Evolutionary conservation across 768 basidiomycete genomes (phyloP).

Genomic region (Trametes elegans): DNA sequence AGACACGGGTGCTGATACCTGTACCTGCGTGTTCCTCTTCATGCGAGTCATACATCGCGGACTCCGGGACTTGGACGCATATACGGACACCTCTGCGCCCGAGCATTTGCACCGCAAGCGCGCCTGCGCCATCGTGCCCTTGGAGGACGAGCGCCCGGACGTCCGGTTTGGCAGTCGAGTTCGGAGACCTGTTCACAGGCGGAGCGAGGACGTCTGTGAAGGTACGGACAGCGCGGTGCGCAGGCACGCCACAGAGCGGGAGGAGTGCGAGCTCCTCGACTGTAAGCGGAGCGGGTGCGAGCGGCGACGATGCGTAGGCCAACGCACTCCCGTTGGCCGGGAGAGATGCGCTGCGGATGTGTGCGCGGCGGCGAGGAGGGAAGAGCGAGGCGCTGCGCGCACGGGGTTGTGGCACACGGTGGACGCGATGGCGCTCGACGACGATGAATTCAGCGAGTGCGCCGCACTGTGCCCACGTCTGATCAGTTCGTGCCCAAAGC

Average conservation of each 20-base stretch:
- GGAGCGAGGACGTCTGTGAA: conserved; percentile 49
- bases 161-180: conserved; percentile 20
- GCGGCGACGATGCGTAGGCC: conserved; percentile 19
- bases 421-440: conserved; percentile 74
- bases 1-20: neutral
- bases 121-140: conserved; percentile 74
- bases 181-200: conserved; percentile 1
- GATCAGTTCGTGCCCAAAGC: conserved; percentile 14
- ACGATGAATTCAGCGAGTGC: conserved; percentile 88
- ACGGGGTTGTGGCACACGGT: conserved; percentile 59
- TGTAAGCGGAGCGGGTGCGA: conserved; percentile 33
- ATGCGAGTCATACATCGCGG: conserved; percentile 31
- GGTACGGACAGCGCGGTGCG: conserved; percentile 77
- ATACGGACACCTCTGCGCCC: conserved; percentile 67
- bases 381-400: conserved; percentile 32
- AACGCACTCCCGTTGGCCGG: conserved; percentile 18
- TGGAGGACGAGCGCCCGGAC: conserved; percentile 57
- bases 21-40: conserved; percentile 5
- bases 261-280: conserved; percentile 79
- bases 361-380: conserved; percentile 26
- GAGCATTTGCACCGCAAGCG: conserved; percentile 78
- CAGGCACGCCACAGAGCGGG: conserved; percentile 76
- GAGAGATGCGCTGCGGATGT: conserved; percentile 26
- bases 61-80: conserved; percentile 61
- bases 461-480: conserved; percentile 54